A percentile compares a stretch with the other conserved stretches of the same genome.
phyloP scores from a whole-genome alignment of 345 rosid genomes.

The Turnera subulata region DNA sequence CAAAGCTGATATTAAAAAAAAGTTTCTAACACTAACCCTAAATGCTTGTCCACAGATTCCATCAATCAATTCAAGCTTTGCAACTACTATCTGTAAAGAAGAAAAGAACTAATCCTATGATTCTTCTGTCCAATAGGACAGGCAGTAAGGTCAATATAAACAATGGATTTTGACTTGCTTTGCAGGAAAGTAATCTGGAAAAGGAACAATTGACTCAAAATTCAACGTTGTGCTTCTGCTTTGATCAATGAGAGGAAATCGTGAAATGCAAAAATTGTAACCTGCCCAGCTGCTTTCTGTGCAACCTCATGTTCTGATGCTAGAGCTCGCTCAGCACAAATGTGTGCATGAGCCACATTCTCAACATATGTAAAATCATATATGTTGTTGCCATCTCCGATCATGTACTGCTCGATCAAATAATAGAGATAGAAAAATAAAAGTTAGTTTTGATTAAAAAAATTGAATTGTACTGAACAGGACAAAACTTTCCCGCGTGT shows the following conservation, averaged over 20 bases:
- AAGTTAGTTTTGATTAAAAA: conserved; percentile 1
- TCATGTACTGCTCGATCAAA: conserved; percentile 56
- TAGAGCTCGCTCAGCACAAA: conserved; percentile 92
- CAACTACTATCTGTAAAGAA: neutral
- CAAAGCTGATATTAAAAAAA: neutral
- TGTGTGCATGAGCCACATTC: conserved; percentile 93
- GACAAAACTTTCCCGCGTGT: no score
- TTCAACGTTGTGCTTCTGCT: neutral
- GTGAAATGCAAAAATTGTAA: conserved; percentile 21
- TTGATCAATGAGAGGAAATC: neutral
- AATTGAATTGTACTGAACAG: no score
- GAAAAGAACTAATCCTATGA: no score
- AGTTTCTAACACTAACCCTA: no score
- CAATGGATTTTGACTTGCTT: no score
- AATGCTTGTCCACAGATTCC: no score
- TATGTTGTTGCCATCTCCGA: conserved; percentile 81
- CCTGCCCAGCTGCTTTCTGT: conserved; percentile 88
- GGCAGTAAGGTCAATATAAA: no score
- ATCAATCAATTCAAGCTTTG: neutral
- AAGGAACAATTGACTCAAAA: no score
- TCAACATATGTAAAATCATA: conserved; percentile 88
- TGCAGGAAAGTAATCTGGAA: no score
- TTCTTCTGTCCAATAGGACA: no score
- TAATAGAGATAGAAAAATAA: neutral
- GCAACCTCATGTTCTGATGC: conserved; percentile 70